phyloP scores from a whole-genome alignment of 2,329 filamentous ascomycete species.

The Penicillium corylophilum region DNA sequence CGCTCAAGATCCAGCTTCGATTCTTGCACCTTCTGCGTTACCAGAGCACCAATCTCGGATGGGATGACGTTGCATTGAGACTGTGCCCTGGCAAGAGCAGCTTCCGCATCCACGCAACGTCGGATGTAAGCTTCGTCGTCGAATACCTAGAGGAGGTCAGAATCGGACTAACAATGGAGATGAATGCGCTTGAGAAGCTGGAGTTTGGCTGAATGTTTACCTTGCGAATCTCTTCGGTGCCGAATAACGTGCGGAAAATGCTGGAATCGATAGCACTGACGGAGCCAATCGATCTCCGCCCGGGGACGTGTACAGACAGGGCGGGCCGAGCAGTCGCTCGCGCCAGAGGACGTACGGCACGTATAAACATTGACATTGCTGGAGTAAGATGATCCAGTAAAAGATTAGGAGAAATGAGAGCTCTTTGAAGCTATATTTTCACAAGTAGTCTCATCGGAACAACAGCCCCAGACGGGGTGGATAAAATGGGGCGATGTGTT shows the following conservation, averaged over 20 bases:
- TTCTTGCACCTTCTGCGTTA: constrained; percentile 37
- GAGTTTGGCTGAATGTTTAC: constrained; percentile 3
- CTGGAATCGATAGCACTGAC: constrained; percentile 47
- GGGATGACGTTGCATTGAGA: constrained; percentile 51
- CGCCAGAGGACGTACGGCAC: constrained; percentile 11
- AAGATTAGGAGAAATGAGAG: background rate
- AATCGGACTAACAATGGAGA: background rate
- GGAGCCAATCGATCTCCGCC: constrained; percentile 59
- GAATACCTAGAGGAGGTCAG: constrained; percentile 39
- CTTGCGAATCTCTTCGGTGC: constrained; percentile 51
- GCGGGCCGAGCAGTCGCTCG: constrained; percentile 2
- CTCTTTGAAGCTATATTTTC: background rate
- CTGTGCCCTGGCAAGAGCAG: constrained; percentile 53
- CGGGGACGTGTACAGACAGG: constrained; percentile 44
- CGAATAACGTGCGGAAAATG: constrained; percentile 53
- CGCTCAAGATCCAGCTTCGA: constrained; percentile 45
- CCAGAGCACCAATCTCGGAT: constrained; percentile 31
- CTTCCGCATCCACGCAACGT: constrained; percentile 52
- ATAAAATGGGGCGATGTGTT: background rate
- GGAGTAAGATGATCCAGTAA: background rate
- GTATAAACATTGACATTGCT: constrained; percentile 17
- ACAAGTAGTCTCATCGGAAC: background rate
- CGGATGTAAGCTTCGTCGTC: constrained; percentile 52
- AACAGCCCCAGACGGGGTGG: background rate
- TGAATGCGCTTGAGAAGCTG: background rate